Base-by-base conservation (phyloP, 495 filamentous ascomycete species). In the Penicillium herquei region DNA sequence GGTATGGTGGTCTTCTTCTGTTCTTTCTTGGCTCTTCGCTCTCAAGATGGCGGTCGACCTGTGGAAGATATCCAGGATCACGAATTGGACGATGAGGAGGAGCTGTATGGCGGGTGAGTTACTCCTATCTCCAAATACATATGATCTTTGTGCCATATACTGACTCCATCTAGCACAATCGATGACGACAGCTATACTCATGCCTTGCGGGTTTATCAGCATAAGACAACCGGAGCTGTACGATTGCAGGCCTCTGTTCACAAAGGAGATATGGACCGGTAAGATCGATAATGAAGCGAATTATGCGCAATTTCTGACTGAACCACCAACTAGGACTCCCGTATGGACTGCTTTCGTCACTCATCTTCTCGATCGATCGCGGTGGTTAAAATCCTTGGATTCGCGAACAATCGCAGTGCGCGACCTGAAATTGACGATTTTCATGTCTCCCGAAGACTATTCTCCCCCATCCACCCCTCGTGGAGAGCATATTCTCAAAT, bases 311-410 rank as follows among this genome's bases (percentile, higher is more conserved):
- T 26, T 49, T 44, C 18, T 60, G 8, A 49, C 52, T 33, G n/a
- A 40, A 34, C 21, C 21, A 14, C 4, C 34, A 42, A 16, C 35
- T 54, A 81, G 76, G 17, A 69, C 73, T 2, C 88, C 88, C 0
- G 81, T 90, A 17, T 92, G 88, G 88, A 90, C 86, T 5, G 87
- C 88, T 0, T 92, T 90, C 59, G 83, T 90, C 32, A 89, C 87
- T 0, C 74, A 82, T 13, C 75, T 82, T 46, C 77, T 83, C 13
- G 72, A 71, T 18, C 81, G 81, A 3, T 73, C 74, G 1, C 74
- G 71, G 2, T 90, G 87, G 87, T 66, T 89, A 17, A 75, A 72
- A 6, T 73, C 70, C 3, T 66, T 72, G 7, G 78, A 79, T 8
- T 60, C 69, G 11, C 79, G 76, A 34, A 78, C 80, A 7, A 71